Evolutionary conservation across 2,329 filamentous ascomycete genomes (phyloP), one percentile per base, ranked within the genome.

Genomic region (Plenodomus lindquistii): DNA sequence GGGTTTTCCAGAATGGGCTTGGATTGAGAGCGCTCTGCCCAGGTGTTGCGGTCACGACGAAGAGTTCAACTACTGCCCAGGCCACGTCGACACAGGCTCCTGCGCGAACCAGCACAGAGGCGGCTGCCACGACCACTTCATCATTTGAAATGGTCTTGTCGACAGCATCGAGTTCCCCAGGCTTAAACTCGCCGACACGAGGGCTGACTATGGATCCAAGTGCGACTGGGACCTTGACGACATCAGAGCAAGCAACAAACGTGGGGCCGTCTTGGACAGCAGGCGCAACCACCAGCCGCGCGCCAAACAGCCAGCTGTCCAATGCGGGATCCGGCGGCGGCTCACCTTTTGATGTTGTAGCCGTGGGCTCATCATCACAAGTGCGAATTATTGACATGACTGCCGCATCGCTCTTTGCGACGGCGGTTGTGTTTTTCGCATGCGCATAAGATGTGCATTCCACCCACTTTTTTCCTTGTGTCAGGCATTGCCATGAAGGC

Each of bases 341-440:
- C n/a, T 76, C 72, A 43, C 76, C 75, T 4, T 78, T 79, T 49
- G 75, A 77, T 50, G 61, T 72, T 11, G 52, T 57, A 8, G 62
- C 65, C 1, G 53, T 53, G 0, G 58, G 61, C 24, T 49, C 59
- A 2, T 59, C 64, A 20, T 46, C 53, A 24, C 65, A 50, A 9
- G 13, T 52, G 7, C 50, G 38, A 4, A 27, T 40, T 8, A 16
- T 50, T 4, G 46, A 45, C 4, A 7, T 45, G 9, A 40, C 46
- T 13, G 37, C 57, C 17, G 39, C 48, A 5, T 51, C 48, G 29
- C 54, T 64, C 16, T 29, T 63, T 1, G 57, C 50, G 6, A 40
- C 51, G 3, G 50, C 49, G 5, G 29, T 59, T 2, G 19, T 56
- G 7, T 42, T 60, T 9, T 20, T 48, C n/a, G 41, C 51, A 27